Percentiles rank a stretch among this genome's conserved stretches.
These are phyloP conservation scores for Elsinoe australis DNA, from an alignment of 2,329 filamentous ascomycete species.

Conservation along the genomic window DNA sequence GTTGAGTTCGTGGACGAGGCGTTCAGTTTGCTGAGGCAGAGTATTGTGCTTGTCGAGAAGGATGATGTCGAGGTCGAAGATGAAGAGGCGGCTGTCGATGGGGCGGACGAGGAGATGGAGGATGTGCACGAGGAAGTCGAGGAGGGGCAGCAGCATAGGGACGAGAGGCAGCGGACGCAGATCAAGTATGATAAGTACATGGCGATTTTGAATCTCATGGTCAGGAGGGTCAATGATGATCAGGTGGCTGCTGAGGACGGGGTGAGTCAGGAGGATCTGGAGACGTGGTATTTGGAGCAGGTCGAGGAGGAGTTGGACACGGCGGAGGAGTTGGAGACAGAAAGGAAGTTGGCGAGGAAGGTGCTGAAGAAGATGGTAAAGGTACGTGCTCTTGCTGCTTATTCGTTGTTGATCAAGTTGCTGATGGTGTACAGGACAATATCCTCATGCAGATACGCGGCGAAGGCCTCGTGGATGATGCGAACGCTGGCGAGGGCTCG, in stretches of 20 bases:
- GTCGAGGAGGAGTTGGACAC: constrained; percentile 73
- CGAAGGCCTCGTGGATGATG: constrained; percentile 76
- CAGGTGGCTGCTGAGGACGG: constrained; percentile 70
- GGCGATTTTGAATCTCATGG: constrained; percentile 76
- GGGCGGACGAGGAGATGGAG: constrained; percentile 27
- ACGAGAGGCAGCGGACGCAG: constrained; percentile 59
- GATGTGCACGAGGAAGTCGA: constrained; percentile 49
- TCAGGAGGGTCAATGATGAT: constrained; percentile 75
- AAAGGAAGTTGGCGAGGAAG: constrained; percentile 67
- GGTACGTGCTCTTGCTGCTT: constrained; percentile 47
- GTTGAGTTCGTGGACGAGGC: constrained; percentile 83
- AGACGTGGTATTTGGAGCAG: constrained; percentile 88
- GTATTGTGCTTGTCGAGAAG: constrained; percentile 95
- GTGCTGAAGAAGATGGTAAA: constrained; percentile 95
- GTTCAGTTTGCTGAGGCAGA: constrained; percentile 82
- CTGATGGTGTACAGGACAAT: constrained; percentile 42
- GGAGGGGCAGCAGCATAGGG: constrained; percentile 34
- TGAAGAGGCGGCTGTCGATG: constrained; percentile 48
- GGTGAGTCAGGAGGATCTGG: constrained; percentile 70
- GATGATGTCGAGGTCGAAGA: constrained; percentile 94
- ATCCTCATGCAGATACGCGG: constrained; percentile 60
- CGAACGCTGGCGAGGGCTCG: constrained; percentile 48
- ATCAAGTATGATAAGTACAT: constrained; percentile 96
- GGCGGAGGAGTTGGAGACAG: constrained; percentile 71
- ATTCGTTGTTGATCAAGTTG: constrained; percentile 13